phyloP scores from a whole-genome alignment of 2,329 filamentous ascomycete species.

The Teratosphaeria gauchensis region DNA sequence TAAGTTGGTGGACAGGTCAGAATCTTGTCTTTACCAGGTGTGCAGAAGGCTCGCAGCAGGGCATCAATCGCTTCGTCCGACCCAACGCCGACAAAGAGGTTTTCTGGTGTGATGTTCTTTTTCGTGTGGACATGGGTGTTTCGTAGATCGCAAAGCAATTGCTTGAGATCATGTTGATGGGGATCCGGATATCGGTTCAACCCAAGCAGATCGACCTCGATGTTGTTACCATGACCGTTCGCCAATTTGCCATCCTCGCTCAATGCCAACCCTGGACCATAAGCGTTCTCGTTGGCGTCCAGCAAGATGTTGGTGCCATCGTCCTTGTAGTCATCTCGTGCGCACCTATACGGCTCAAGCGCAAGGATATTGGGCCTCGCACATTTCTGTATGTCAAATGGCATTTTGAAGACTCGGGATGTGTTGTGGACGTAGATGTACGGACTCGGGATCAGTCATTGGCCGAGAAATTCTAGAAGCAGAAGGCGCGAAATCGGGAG shows the following conservation, averaged over 20 bases:
- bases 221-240: slow-evolving; percentile 33
- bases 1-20: slow-evolving; percentile 94
- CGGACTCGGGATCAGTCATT: background rate
- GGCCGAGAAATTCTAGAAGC: background rate
- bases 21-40: slow-evolving; percentile 78
- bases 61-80: slow-evolving; percentile 96
- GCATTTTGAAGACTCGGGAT: slow-evolving; percentile 18
- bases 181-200: slow-evolving; percentile 95
- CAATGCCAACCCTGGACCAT: slow-evolving; percentile 65
- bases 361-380: slow-evolving; percentile 44
- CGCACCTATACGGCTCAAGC: slow-evolving; percentile 45
- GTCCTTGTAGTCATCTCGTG: slow-evolving; percentile 84
- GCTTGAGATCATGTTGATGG: slow-evolving; percentile 80
- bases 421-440: background rate
- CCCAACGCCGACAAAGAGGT: slow-evolving; percentile 90
- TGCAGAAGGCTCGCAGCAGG: slow-evolving; percentile 84
- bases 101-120: slow-evolving; percentile 62
- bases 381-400: slow-evolving; percentile 42
- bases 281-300: slow-evolving; percentile 97
- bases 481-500: no score
- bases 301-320: slow-evolving; percentile 92
- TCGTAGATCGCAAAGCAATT: slow-evolving; percentile 74
- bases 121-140: slow-evolving; percentile 75
- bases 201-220: slow-evolving; percentile 65
- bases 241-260: slow-evolving; percentile 39